A percentile compares a stretch with the other conserved stretches of the same genome.
Conservation (phyloP, 805 yeast genomes). For the Ogataea pini region DNA sequence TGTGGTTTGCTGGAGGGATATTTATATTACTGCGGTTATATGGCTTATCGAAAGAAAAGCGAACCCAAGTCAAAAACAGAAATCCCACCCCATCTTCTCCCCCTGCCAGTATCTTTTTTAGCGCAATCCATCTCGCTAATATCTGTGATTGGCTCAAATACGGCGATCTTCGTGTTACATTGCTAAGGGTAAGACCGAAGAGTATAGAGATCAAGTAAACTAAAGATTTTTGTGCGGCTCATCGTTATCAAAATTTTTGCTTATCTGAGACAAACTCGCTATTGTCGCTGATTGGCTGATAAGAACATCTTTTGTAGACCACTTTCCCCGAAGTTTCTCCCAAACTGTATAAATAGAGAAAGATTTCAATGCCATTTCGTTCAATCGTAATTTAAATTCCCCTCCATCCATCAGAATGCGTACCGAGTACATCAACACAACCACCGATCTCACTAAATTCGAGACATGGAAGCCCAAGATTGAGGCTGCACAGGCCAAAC, state of each 20-base stretch:
- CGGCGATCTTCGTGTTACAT: background rate
- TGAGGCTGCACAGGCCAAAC: slow-evolving; percentile 31
- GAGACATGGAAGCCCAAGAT: slow-evolving; percentile 35
- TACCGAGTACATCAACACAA: slow-evolving; percentile 9
- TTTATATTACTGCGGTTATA: background rate
- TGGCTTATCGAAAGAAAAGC: no score
- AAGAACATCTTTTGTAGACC: background rate
- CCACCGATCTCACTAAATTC: slow-evolving; percentile 13
- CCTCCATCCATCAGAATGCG: background rate
- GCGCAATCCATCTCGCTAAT: background rate
- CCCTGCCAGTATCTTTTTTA: no score
- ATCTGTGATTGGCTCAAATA: background rate
- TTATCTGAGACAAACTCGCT: background rate
- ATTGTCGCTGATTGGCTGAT: background rate
- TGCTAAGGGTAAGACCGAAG: no score
- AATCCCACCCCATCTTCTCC: no score
- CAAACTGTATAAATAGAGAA: background rate
- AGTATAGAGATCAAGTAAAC: background rate
- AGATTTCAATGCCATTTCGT: background rate
- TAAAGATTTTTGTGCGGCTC: background rate
- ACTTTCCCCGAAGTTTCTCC: background rate
- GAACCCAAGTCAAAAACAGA: no score
- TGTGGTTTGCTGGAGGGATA: background rate
- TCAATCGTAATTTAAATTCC: background rate
- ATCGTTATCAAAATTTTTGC: background rate